Evolutionary conservation across 129 eudicot genomes (phyloP), one percentile per base, ranked within the genome.

Genomic region (Flaveria sonorensis): DNA sequence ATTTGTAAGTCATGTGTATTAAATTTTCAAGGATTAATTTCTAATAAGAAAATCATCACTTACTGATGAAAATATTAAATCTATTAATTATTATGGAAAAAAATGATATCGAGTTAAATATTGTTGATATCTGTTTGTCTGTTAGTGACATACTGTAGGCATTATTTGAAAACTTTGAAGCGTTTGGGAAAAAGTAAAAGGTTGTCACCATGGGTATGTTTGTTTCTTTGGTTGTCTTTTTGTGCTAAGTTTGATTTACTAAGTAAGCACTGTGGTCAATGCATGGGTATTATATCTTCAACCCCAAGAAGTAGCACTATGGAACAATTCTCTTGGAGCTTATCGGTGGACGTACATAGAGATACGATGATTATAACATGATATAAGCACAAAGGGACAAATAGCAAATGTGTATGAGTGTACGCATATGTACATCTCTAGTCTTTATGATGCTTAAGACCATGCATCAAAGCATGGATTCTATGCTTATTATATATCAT

Each of bases 161-260:
- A 39, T 10, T 26, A 12, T 61, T 80, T 19, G 52, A 78, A 45
- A 69, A 73, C 60, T 70, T 77, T 67, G 80, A 76, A 42, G 81
- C 71, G 81, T 83, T 82, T 84, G 76, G 92, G 87, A 79, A 92
- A 32, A 92, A 92, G 97, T 86, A 87, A 89, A 83, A 63, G 77
- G 81, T 89, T 92, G 97, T 89, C 97, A 89, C 88, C 89, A 87
- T 80, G 84, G 88, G 87, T 74, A 85, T 89, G 90, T 92, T 87
- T 86, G 96, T 89, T 87, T 92, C 82, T 83, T 82, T 75, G 75
- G 30, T 84, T 92, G 96, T 87, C 91, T 73, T 85, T 78, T 89
- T 66, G 69, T 53, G 69, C 14, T 52, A 79, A 26, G 32, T 39
- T 52, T 56, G 50, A 78, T 77, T 40, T 71, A 66, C 39, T 36